Evolutionary conservation across 2,329 filamentous ascomycete genomes (phyloP), one percentile per base, ranked within the genome.

Genomic region (Arthrobotrys sinensis): DNA sequence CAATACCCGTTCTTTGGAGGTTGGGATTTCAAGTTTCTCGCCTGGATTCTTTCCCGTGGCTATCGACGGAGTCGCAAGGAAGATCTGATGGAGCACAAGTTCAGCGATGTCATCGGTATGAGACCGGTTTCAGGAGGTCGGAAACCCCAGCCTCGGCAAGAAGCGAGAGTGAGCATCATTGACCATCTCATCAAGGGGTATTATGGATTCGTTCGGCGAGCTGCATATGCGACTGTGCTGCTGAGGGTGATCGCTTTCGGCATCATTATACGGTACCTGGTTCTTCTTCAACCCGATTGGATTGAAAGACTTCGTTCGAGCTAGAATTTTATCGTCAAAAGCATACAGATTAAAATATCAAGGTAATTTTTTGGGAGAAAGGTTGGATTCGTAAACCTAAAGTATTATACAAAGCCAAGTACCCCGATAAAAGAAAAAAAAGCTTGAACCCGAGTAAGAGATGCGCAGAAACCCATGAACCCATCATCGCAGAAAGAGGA

Each of bases 1-100:
- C 88, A 87, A 34, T 91, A 91, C 81, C 91, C 91, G 0, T 92
- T 89, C 0, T 92, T 92, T 82, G 91, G 90, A 0, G 86, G 88
- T 1, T 86, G 86, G 71, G 91, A 92, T 81, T 85, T 92, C 2
- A 85, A 88, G 4, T 84, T 89, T 36, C 84, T 89, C 10, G 87
- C 92, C 67, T 90, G 87, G 85, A 82, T 90, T 8, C 83, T 91
- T 81, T 91, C 90, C 0, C 88, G 88, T 79, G 84, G 85, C 5
- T 88, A 91, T 81, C 88, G 88, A 72, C 85, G 86, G 78, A 85
- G 85, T 69, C 90, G 90, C 69, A 82, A 73, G 65, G 67, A 73
- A 69, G 81, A 72, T 46, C 16, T 78, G 52, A 40, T 36, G 43
- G 66, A 70, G n/a, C 71, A 77, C 24, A 78, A 78, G n/a, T 68